A percentile compares a stretch with the other conserved stretches of the same genome.
These are phyloP conservation scores for Globisporangium spiculum DNA, from an alignment of 352 stramenopile species.

Conservation along the genomic window DNA sequence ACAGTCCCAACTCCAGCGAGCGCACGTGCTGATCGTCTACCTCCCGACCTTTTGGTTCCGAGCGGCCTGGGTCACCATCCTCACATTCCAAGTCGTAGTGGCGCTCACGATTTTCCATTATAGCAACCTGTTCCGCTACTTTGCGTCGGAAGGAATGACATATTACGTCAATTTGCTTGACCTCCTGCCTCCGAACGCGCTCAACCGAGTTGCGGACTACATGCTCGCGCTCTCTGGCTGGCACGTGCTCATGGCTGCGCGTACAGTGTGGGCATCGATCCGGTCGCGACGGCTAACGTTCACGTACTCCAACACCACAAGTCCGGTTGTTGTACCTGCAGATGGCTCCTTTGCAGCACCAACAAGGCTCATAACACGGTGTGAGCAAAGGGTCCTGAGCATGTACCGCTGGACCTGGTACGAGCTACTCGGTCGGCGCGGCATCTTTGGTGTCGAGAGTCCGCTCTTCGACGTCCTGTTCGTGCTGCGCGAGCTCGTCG, in stretches of 20 bases:
- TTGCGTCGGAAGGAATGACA: conserved; percentile 6
- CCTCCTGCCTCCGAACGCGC: neutral
- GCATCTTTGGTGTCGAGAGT: conserved; percentile 16
- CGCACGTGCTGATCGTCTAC: neutral
- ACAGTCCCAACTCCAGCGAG: neutral
- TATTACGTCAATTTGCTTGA: conserved; percentile 11
- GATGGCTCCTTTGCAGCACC: neutral
- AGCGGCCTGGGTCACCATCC: conserved; percentile 3
- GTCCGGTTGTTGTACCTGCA: neutral
- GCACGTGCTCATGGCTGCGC: conserved; percentile 9
- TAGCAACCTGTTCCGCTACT: conserved; percentile 4
- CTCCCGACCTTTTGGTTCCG: conserved; percentile 14
- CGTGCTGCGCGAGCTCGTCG: conserved; percentile 14
- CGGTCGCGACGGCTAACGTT: conserved; percentile 4
- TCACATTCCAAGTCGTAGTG: conserved; percentile 5
- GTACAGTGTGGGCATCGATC: conserved; percentile 8
- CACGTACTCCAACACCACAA: neutral
- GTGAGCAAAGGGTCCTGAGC: neutral
- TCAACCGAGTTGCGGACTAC: neutral
- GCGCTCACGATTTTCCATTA: conserved; percentile 5
- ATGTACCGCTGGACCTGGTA: conserved; percentile 11
- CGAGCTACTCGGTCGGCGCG: conserved; percentile 14
- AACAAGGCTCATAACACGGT: neutral
- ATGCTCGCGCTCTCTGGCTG: conserved; percentile 7
- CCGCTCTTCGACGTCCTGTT: conserved; percentile 14